Base-by-base conservation (phyloP, 2,329 filamentous ascomycete genomes). In the Talaromyces albobiverticillius region DNA sequence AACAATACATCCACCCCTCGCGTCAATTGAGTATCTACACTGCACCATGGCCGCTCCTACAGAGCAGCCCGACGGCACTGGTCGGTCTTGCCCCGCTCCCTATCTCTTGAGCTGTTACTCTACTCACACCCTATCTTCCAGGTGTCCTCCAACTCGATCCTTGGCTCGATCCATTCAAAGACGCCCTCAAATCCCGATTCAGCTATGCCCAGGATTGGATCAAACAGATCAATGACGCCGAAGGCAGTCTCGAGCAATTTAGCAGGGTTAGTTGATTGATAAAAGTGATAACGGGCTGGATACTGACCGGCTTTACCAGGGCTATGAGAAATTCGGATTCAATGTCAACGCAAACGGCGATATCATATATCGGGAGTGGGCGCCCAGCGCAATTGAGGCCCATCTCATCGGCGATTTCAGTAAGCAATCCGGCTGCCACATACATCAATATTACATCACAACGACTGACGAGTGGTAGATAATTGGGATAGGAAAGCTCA, bases 391-490 rank as follows among this genome's bases (percentile, higher is more conserved):
- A 51, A 79, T 84, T 38, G 81, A 88, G 66, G 94, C 94, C 47
- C 91, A 86, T 69, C 81, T 99, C 50, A 87, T 95, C 63, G 94
- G 94, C 58, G 94, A 97, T 63, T 99, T 97, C 79, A 99, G 88
- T 92, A 77, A 62, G 85, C 69, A 53, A 36, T n/a, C 7, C 50
- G 29, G n/a, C 47, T 57, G 46, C 59, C 26, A 29, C 26, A 29
- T 10, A 29, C 26, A 29, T 29, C 26, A 29, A 29, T 29, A n/a
- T n/a, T n/a, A n/a, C n/a, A n/a, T 38, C 53, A 40, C 5, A 34
- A 59, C 55, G 59, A 60, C 68, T 71, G 61, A 71, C 14, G 16
- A 9, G 41, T 51, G 46, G 51, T 61, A 92, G 89, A 99, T 74
- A 83, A 83, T 62, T 99, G 94, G 94, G 85, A 95, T 70, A 81